Percentiles rank a stretch among this genome's conserved stretches.
phyloP scores from a whole-genome alignment of 495 filamentous ascomycete genomes.

The Neurospora sp. region DNA sequence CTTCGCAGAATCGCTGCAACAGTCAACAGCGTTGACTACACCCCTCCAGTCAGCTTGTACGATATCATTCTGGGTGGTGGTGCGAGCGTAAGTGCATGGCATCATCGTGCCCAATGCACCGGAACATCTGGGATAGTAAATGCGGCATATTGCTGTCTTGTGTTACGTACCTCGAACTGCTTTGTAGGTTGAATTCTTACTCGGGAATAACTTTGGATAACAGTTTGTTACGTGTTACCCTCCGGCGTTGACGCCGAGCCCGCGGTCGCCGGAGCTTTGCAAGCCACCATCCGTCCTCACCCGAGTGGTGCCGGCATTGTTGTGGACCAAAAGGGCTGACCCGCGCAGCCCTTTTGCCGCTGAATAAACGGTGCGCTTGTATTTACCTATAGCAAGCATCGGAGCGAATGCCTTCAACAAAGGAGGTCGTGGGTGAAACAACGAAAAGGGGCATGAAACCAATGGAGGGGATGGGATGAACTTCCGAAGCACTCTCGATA shows the following conservation, averaged over 20 bases:
- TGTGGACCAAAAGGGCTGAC: neutral
- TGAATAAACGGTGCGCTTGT: neutral
- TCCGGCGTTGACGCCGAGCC: neutral
- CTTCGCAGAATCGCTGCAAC: neutral
- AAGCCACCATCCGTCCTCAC: neutral
- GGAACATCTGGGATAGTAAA: neutral
- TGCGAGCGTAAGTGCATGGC: neutral
- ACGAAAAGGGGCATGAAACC: neutral
- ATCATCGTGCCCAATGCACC: neutral
- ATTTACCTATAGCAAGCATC: neutral
- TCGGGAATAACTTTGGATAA: neutral
- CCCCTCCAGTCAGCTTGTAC: neutral
- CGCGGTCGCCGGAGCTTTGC: neutral
- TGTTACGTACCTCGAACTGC: neutral
- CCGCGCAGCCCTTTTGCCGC: neutral
- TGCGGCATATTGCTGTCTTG: neutral
- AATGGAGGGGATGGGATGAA: neutral
- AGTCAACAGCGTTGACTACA: neutral
- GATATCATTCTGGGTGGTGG: neutral
- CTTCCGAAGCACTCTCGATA: neutral
- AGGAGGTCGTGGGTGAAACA: neutral
- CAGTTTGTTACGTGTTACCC: neutral
- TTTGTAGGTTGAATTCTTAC: neutral
- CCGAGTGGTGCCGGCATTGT: neutral
- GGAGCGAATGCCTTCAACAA: neutral